phyloP scores from a whole-genome alignment of 2,329 filamentous ascomycete species.

The Chaetomium strumarium region DNA sequence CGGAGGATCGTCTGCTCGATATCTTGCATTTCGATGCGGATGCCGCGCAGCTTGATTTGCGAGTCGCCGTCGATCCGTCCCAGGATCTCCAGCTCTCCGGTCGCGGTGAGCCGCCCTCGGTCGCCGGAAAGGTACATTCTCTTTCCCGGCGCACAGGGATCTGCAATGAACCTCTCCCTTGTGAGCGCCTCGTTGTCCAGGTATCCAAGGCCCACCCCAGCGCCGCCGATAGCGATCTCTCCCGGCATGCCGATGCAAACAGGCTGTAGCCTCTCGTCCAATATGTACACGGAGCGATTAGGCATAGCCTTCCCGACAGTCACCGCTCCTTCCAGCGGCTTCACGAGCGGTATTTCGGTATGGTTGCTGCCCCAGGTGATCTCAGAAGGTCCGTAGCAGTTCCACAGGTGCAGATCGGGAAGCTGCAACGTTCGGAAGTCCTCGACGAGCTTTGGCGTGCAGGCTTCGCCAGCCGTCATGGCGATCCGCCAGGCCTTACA shows the following conservation, averaged over 20 bases:
- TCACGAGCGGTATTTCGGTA: neutral
- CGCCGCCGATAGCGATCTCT: neutral
- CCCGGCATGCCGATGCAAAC: neutral
- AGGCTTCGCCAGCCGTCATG: neutral
- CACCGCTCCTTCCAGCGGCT: neutral
- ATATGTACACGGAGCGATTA: neutral
- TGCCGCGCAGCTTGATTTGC: conserved; percentile 50
- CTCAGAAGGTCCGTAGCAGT: neutral
- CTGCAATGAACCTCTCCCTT: conserved; percentile 22
- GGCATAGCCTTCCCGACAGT: neutral
- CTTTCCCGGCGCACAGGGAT: conserved; percentile 17
- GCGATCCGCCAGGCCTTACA: neutral
- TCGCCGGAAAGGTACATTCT: conserved; percentile 34
- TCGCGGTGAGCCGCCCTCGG: conserved; percentile 25
- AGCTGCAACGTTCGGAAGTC: neutral
- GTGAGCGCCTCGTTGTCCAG: neutral
- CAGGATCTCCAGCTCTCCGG: conserved; percentile 33
- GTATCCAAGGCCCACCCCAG: neutral
- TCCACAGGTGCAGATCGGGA: neutral
- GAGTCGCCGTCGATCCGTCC: conserved; percentile 41
- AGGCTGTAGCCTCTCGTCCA: neutral
- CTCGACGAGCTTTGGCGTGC: neutral
- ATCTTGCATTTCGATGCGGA: conserved; percentile 39
- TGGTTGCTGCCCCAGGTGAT: neutral
- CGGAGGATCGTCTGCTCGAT: conserved; percentile 17